These are phyloP conservation scores for Solanum chiquidenum DNA, from an alignment of 257 asterid species.

Conservation along the genomic window DNA sequence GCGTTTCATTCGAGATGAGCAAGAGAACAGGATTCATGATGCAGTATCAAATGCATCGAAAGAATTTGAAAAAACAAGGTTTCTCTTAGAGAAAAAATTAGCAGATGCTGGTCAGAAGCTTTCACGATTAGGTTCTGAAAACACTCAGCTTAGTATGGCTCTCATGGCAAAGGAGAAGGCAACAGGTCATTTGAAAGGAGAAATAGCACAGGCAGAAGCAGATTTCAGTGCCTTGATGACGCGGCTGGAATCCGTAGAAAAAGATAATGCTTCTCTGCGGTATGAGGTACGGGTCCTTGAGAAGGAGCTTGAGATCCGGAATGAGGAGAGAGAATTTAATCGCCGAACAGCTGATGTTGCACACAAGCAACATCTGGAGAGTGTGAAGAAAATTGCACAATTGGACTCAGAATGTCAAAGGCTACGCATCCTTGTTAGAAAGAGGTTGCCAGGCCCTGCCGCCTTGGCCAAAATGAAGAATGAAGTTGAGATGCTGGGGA, in stretches of 20 bases:
- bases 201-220: constrained; percentile 29
- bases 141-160: constrained; percentile 43
- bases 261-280: constrained; percentile 61
- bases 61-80: constrained; percentile 36
- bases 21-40: constrained; percentile 47
- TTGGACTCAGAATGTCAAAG: constrained; percentile 72
- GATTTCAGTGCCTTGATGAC: constrained; percentile 33
- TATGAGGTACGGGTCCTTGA: constrained; percentile 64
- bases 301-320: constrained; percentile 76
- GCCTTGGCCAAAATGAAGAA: constrained; percentile 57
- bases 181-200: constrained; percentile 38
- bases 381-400: constrained; percentile 41
- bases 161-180: constrained; percentile 46
- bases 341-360: constrained; percentile 53
- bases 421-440: constrained; percentile 59
- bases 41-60: constrained; percentile 42
- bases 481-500: constrained; percentile 49
- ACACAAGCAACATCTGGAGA: constrained; percentile 52
- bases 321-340: constrained; percentile 72
- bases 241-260: constrained; percentile 55
- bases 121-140: constrained; percentile 41
- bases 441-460: constrained; percentile 74
- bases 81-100: constrained; percentile 29
- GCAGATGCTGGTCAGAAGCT: constrained; percentile 36
- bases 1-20: constrained; percentile 51